Percentiles rank a stretch among this genome's conserved stretches.
Conservation (phyloP, 805 yeast genomes). For the Candida nonsorbophila region DNA sequence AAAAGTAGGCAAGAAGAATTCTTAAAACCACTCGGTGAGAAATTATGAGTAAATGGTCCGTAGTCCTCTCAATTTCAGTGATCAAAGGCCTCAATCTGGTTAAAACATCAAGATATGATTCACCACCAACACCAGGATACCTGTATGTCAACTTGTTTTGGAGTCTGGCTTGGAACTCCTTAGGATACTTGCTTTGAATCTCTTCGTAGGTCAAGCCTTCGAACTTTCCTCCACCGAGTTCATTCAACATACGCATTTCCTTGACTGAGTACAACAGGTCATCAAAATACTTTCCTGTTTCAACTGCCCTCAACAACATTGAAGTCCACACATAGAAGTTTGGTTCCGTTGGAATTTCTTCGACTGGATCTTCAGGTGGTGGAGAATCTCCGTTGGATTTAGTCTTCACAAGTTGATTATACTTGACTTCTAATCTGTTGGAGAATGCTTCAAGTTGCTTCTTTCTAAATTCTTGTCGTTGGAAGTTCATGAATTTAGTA, state of each 20-base stretch:
- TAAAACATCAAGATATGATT: slow-evolving; percentile 89
- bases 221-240: slow-evolving; percentile 86
- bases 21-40: slow-evolving; percentile 91
- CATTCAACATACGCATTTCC: slow-evolving; percentile 90
- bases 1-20: slow-evolving; percentile 79
- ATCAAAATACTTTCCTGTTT: slow-evolving; percentile 72
- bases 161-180: slow-evolving; percentile 73
- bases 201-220: slow-evolving; percentile 93
- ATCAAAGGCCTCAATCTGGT: slow-evolving; percentile 85
- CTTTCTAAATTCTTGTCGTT: slow-evolving; percentile 63
- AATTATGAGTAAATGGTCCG: slow-evolving; percentile 76
- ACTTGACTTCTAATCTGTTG: slow-evolving; percentile 39
- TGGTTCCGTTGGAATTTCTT: slow-evolving; percentile 48
- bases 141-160: slow-evolving; percentile 78
- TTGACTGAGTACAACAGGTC: slow-evolving; percentile 72
- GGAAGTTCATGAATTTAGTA: slow-evolving; percentile 65
- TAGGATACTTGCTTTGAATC: slow-evolving; percentile 65
- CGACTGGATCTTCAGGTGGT: slow-evolving; percentile 12
- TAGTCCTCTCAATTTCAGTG: slow-evolving; percentile 87
- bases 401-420: slow-evolving; percentile 23
- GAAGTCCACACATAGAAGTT: slow-evolving; percentile 90
- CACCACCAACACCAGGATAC: slow-evolving; percentile 97
- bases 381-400: slow-evolving; percentile 9
- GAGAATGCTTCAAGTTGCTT: slow-evolving; percentile 54
- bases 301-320: slow-evolving; percentile 72